These are phyloP conservation scores for Kodamaea jinghongensis DNA, from an alignment of 805 yeast genomes.

Conservation along the genomic window DNA sequence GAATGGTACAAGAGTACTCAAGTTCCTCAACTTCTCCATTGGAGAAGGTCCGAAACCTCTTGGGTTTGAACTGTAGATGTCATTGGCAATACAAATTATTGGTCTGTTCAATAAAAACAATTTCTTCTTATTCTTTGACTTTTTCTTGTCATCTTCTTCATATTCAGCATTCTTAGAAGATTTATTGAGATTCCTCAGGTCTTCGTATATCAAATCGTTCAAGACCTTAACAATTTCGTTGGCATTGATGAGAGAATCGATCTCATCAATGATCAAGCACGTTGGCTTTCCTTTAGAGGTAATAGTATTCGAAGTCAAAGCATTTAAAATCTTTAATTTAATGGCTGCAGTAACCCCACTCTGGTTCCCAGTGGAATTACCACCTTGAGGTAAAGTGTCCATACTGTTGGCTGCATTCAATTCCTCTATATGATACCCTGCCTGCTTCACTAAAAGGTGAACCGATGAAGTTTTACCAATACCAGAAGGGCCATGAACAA, in stretches of 20 bases:
- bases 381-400: conserved; percentile 32
- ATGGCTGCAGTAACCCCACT: conserved; percentile 29
- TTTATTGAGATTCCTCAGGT: conserved; percentile 45
- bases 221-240: conserved; percentile 37
- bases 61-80: conserved; percentile 54
- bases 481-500: conserved; percentile 92
- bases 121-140: conserved; percentile 27
- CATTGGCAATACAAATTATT: conserved; percentile 89
- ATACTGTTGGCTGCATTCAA: conserved; percentile 66
- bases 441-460: conserved; percentile 76
- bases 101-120: conserved; percentile 64
- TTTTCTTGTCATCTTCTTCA: conserved; percentile 12
- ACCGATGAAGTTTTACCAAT: conserved; percentile 89
- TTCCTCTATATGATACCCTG: conserved; percentile 78
- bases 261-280: conserved; percentile 83
- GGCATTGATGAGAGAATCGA: conserved; percentile 52
- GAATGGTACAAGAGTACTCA: conserved; percentile 70
- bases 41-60: conserved; percentile 42
- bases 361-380: conserved; percentile 9
- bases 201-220: conserved; percentile 65
- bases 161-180: background rate
- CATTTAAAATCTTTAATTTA: conserved; percentile 44
- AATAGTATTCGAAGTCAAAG: conserved; percentile 55
- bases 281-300: conserved; percentile 72
- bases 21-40: conserved; percentile 69